Evolutionary conservation across 2,329 filamentous ascomycete species (phyloP), one percentile per base, ranked within the genome.

Genomic region (Chrysosporium queenslandicum): DNA sequence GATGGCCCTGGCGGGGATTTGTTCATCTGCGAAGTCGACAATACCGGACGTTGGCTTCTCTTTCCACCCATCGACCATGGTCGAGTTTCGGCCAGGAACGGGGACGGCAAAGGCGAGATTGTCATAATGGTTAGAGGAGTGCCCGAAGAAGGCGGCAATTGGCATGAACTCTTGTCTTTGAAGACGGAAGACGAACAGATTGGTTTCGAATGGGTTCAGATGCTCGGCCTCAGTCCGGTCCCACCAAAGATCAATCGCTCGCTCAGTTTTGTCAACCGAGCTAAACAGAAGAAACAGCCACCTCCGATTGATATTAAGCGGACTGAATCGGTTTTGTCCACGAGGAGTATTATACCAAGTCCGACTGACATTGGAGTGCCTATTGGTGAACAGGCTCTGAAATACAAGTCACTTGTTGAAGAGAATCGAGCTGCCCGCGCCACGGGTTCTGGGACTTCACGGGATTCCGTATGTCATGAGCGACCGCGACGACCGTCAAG

Each of bases 1-100:
- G 75, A 78, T 32, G 78, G 79, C 2, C 79, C 84, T 56, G 74
- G 79, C 46, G 89, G 91, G 5, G 92, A 98, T 66, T 66, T 98
- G n/a, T 78, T 98, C 20, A 85, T 98, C 53, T 90, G 91, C 59
- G 90, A 97, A 67, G 81, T 89, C n/a, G 88, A 89, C 41, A 78
- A 80, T 49, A 77, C 78, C 4, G 82, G 85, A 12, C 80, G 82
- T 50, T 97, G 88, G 82, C 77, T 98, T 3, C 77, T 98, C 0
- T 95, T 98, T 62, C 86, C 90, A n/a, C 91, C 92, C 0, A 76
- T 96, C n/a, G 76, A 83, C 16, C 76, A 81, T 57, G 75, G 77
- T 32, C 77, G 80, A 55, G 77, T 94, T 18, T 97, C 92, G 11
- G 87, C 89, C 46, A 82, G 91, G 36, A 81, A 77, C 55, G 89